These are phyloP conservation scores for Penicillium robsamsonii DNA, from an alignment of 495 filamentous ascomycete genomes.

Conservation along the genomic window DNA sequence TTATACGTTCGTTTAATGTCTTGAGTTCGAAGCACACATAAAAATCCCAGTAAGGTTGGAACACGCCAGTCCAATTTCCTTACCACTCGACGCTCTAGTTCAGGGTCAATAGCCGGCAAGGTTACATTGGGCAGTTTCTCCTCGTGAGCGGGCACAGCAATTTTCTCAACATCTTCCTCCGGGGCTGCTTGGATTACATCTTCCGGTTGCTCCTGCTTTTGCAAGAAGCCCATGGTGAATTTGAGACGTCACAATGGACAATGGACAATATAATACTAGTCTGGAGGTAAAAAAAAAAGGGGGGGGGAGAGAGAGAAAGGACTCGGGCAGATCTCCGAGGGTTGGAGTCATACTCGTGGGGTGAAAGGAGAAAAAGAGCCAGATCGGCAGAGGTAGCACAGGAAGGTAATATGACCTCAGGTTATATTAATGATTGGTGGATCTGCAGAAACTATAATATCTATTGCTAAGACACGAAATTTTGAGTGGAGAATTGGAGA, in stretches of 20 bases:
- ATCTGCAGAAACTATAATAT: neutral
- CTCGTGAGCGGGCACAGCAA: slow-evolving; percentile 21
- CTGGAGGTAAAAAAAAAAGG: neutral
- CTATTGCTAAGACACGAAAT: slow-evolving; percentile 1
- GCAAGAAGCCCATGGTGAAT: slow-evolving; percentile 32
- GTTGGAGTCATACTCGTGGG: neutral
- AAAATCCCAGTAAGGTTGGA: slow-evolving; percentile 49
- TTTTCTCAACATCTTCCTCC: slow-evolving; percentile 34
- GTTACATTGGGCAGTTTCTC: slow-evolving; percentile 22
- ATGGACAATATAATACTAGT: too few relatives aligned
- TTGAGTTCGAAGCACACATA: slow-evolving; percentile 43
- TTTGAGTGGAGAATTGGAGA: neutral
- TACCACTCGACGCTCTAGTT: slow-evolving; percentile 54
- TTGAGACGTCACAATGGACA: neutral
- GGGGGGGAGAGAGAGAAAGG: neutral
- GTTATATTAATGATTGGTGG: neutral
- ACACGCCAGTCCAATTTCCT: slow-evolving; percentile 58
- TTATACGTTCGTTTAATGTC: neutral
- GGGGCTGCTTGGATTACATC: slow-evolving; percentile 29
- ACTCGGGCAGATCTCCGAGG: neutral
- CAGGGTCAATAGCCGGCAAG: slow-evolving; percentile 43
- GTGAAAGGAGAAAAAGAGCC: neutral
- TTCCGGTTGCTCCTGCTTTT: slow-evolving; percentile 23
- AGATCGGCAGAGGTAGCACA: neutral
- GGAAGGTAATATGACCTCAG: neutral